phyloP scores from a whole-genome alignment of 2,329 filamentous ascomycete genomes.

The Septoria linicola region DNA sequence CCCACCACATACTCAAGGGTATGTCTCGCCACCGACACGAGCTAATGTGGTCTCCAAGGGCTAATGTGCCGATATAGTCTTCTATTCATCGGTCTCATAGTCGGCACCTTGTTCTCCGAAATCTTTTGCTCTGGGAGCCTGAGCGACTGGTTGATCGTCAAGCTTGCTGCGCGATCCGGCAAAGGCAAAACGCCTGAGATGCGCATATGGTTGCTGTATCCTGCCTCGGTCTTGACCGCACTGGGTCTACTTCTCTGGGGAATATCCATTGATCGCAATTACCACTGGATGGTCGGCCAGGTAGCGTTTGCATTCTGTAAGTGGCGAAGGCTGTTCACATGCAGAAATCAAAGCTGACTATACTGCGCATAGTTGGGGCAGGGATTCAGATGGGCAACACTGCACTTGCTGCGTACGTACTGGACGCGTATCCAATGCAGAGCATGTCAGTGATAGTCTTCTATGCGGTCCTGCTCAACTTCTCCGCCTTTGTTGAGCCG shows the following conservation, averaged over 20 bases:
- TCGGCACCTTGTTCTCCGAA: constrained; percentile 24
- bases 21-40: background rate
- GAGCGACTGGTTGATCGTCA: constrained; percentile 25
- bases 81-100: constrained; percentile 23
- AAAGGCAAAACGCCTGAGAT: constrained; percentile 21
- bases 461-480: constrained; percentile 24
- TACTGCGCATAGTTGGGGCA: constrained; percentile 13
- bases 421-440: constrained; percentile 23
- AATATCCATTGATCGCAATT: constrained; percentile 20
- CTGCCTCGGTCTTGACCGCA: constrained; percentile 18
- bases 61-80: constrained; percentile 5
- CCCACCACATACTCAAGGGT: constrained; percentile 24
- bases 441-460: constrained; percentile 26
- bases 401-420: constrained; percentile 21
- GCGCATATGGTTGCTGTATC: constrained; percentile 23
- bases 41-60: background rate
- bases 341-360: constrained; percentile 10
- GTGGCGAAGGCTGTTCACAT: background rate
- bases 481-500: constrained; percentile 22
- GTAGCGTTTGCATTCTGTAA: constrained; percentile 23
- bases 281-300: constrained; percentile 26
- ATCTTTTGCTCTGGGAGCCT: constrained; percentile 21
- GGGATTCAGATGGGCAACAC: constrained; percentile 26
- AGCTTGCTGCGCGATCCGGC: constrained; percentile 17
- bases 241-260: constrained; percentile 23